Percentiles rank a stretch among this genome's conserved stretches.
Conservation (phyloP, 768 basidiomycete genomes). For the Pleurotus cornucopiae region DNA sequence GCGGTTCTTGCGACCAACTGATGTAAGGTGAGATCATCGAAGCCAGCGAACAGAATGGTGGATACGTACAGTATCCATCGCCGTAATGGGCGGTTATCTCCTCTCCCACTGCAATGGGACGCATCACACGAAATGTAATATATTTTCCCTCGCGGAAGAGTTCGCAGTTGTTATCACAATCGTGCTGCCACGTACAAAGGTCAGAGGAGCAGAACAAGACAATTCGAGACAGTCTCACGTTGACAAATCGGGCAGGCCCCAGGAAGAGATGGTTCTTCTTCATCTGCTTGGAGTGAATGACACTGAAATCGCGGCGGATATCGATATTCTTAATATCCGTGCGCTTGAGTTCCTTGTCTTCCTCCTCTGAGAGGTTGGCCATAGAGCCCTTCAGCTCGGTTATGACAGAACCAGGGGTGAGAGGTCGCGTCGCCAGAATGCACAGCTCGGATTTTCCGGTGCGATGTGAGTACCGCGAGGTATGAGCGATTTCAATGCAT, state of each 20-base stretch:
- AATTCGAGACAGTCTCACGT: conserved; percentile 47
- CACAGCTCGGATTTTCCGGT: conserved; percentile 89
- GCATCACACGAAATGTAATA: conserved; percentile 83
- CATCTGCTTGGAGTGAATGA: conserved; percentile 87
- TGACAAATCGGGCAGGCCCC: conserved; percentile 89
- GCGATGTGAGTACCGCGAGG: conserved; percentile 79
- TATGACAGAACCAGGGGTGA: conserved; percentile 67
- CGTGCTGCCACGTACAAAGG: conserved; percentile 52
- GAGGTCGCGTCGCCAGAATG: conserved; percentile 74
- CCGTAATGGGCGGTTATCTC: conserved; percentile 91
- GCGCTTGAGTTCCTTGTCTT: conserved; percentile 82
- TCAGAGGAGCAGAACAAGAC: conserved; percentile 10
- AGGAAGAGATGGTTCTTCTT: conserved; percentile 91
- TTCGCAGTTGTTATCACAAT: conserved; percentile 87
- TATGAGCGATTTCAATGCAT: conserved; percentile 85
- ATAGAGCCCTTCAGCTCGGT: conserved; percentile 88
- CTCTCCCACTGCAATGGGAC: conserved; percentile 74
- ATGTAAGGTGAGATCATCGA: conserved; percentile 13
- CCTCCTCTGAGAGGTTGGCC: conserved; percentile 82
- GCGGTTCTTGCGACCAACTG: conserved; percentile 65
- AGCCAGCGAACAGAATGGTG: conserved; percentile 14
- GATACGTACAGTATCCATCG: conserved; percentile 79
- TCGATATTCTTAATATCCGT: conserved; percentile 73
- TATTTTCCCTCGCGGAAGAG: conserved; percentile 85
- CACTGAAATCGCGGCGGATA: conserved; percentile 84